These are phyloP conservation scores for Xylaria acuta DNA, from an alignment of 495 filamentous ascomycete genomes.

Conservation along the genomic window DNA sequence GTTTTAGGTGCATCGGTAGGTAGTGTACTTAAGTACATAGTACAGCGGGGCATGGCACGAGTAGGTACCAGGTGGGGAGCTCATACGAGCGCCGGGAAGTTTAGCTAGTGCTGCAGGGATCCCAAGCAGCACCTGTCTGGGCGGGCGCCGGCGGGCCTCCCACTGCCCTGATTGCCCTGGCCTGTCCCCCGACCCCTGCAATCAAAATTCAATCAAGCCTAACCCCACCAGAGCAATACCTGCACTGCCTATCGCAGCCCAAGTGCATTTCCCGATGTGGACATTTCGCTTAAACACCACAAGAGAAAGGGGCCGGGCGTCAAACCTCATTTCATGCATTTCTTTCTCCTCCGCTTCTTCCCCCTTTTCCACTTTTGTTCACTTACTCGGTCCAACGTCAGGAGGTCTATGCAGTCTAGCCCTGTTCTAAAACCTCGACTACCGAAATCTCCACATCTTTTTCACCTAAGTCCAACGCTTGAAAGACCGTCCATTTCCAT, in stretches of 20 bases:
- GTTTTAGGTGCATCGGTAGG: neutral
- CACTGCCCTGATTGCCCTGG: slow-evolving; percentile 9
- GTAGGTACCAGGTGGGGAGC: slow-evolving; percentile 13
- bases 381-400: slow-evolving; percentile 8
- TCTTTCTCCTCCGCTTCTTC: slow-evolving; percentile 17
- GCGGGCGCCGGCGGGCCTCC: slow-evolving; percentile 14
- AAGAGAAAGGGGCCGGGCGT: slow-evolving; percentile 13
- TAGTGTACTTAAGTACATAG: no score
- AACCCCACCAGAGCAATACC: slow-evolving; percentile 23
- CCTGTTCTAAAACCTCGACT: slow-evolving; percentile 20
- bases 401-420: slow-evolving; percentile 27
- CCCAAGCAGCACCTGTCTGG: slow-evolving; percentile 8
- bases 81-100: slow-evolving; percentile 26
- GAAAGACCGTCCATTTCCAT: neutral
- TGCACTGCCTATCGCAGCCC: slow-evolving; percentile 22
- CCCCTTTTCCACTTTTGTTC: slow-evolving; percentile 24
- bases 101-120: slow-evolving; percentile 20
- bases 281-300: slow-evolving; percentile 20
- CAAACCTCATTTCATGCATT: slow-evolving; percentile 26
- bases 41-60: no score
- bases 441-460: slow-evolving; percentile 19
- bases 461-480: slow-evolving; percentile 3
- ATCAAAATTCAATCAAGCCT: slow-evolving; percentile 24
- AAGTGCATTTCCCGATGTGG: slow-evolving; percentile 22
- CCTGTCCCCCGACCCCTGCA: slow-evolving; percentile 14